Percentiles rank a stretch among this genome's conserved stretches.
Evolutionary conservation across 2,329 filamentous ascomycete genomes (phyloP).

Genomic region (Scorias spongiosa): DNA sequence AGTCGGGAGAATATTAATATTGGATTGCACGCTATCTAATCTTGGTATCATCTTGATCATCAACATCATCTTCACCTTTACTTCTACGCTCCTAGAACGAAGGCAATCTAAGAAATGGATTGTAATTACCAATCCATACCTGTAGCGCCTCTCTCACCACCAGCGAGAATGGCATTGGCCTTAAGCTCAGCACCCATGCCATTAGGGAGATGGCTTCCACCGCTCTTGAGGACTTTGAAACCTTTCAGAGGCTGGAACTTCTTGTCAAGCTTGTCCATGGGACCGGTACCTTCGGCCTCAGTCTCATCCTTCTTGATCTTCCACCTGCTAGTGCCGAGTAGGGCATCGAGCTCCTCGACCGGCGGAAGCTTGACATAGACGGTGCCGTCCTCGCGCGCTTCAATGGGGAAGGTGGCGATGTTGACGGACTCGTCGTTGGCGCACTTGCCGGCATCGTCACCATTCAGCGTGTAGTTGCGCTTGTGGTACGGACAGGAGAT

Average conservation of each 20-base stretch:
- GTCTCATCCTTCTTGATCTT: constrained; percentile 60
- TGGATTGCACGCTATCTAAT: too few species aligned
- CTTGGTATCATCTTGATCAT: too few species aligned
- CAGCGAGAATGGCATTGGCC: constrained; percentile 29
- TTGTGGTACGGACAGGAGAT: constrained; percentile 82
- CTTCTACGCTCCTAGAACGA: too few species aligned
- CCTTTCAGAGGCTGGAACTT: constrained; percentile 30
- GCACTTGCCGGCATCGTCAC: constrained; percentile 52
- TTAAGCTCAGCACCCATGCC: constrained; percentile 29
- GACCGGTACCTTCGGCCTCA: constrained; percentile 22
- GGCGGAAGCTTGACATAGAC: constrained; percentile 70
- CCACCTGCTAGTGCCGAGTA: constrained; percentile 66
- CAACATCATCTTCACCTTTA: too few species aligned
- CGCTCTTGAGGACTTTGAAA: constrained; percentile 38
- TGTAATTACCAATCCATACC: constrained; percentile 29
- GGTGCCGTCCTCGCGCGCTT: constrained; percentile 60
- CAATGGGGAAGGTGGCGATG: constrained; percentile 67
- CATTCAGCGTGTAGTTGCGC: constrained; percentile 67
- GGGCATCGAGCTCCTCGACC: constrained; percentile 62
- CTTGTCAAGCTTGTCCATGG: constrained; percentile 41
- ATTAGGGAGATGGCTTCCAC: constrained; percentile 28
- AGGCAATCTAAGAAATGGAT: too few species aligned
- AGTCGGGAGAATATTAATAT: too few species aligned
- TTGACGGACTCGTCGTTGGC: constrained; percentile 59
- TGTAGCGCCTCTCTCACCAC: constrained; percentile 27